These are phyloP conservation scores for Penicillium janthinellum DNA, from an alignment of 2,329 filamentous ascomycete genomes.

Conservation along the genomic window DNA sequence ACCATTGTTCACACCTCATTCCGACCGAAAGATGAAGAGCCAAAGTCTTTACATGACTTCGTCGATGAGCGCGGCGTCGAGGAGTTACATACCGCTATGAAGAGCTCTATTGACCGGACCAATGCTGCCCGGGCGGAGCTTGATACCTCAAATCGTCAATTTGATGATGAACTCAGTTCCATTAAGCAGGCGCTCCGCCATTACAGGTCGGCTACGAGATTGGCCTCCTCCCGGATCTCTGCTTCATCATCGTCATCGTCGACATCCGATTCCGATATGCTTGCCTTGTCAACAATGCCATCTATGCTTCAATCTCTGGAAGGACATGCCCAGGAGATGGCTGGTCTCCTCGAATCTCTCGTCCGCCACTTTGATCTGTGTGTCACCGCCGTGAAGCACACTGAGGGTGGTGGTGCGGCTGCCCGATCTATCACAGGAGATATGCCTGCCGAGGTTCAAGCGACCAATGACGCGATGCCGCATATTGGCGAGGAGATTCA, in stretches of 20 bases:
- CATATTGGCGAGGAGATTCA: slow-evolving; percentile 37
- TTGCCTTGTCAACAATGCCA: slow-evolving; percentile 49
- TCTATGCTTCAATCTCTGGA: slow-evolving; percentile 66
- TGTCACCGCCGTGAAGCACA: slow-evolving; percentile 86
- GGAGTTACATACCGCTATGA: slow-evolving; percentile 58
- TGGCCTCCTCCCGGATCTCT: slow-evolving; percentile 41
- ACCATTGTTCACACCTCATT: slow-evolving; percentile 62
- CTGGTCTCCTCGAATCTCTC: slow-evolving; percentile 74
- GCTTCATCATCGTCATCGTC: slow-evolving; percentile 38
- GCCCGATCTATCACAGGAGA: slow-evolving; percentile 68
- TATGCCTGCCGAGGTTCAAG: slow-evolving; percentile 55
- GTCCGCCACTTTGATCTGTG: slow-evolving; percentile 91
- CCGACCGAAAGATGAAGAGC: slow-evolving; percentile 49
- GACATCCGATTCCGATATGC: slow-evolving; percentile 36
- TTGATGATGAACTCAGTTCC: slow-evolving; percentile 71
- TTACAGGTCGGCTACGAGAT: slow-evolving; percentile 41
- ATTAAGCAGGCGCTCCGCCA: slow-evolving; percentile 62
- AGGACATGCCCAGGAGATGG: slow-evolving; percentile 78
- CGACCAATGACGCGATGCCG: slow-evolving; percentile 33
- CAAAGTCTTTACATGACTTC: slow-evolving; percentile 65
- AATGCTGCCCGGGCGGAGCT: slow-evolving; percentile 62
- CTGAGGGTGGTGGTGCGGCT: slow-evolving; percentile 75
- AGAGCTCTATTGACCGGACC: slow-evolving; percentile 62
- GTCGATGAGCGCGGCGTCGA: slow-evolving; percentile 65
- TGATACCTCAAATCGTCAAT: slow-evolving; percentile 59